Conservation (phyloP, 768 basidiomycete genomes). For the Russula sp. region DNA sequence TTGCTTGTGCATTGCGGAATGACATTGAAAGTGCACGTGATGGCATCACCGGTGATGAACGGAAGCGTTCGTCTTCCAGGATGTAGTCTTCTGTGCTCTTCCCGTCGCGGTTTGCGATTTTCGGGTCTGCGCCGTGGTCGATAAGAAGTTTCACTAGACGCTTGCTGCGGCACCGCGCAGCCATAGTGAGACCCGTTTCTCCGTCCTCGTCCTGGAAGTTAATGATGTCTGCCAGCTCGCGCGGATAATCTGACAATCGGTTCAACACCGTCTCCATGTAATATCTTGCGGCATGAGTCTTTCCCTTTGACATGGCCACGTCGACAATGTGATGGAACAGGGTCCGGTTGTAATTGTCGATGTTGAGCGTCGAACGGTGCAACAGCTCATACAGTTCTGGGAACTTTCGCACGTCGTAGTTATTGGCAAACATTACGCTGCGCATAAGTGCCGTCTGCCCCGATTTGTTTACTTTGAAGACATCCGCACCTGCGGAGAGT, state of each 20-base stretch:
- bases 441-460: conserved; percentile 99
- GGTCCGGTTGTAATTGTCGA: conserved; percentile 95
- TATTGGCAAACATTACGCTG: conserved; percentile 99
- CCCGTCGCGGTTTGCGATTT: conserved; percentile 89
- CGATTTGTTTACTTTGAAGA: conserved; percentile 93
- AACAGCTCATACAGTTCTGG: conserved; percentile 95
- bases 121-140: conserved; percentile 95
- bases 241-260: conserved; percentile 87
- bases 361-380: conserved; percentile 97
- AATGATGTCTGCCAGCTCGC: conserved; percentile 95
- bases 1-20: conserved; percentile 66
- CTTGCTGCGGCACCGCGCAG: conserved; percentile 92
- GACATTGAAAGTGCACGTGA: conserved; percentile 67
- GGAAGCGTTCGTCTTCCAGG: conserved; percentile 95
- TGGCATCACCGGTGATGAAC: conserved; percentile 81
- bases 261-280: conserved; percentile 96
- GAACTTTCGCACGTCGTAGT: conserved; percentile 98
- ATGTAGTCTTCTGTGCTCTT: conserved; percentile 99
- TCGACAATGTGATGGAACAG: conserved; percentile 98
- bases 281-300: conserved; percentile 95
- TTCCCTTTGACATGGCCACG: conserved; percentile 95
- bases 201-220: conserved; percentile 99
- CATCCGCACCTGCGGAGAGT: conserved; percentile 90
- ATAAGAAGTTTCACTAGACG: conserved; percentile 93
- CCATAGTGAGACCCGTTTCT: conserved; percentile 95